Conservation (phyloP, 2,329 filamentous ascomycete species). For the Zelopaecilomyces penicillatus region DNA sequence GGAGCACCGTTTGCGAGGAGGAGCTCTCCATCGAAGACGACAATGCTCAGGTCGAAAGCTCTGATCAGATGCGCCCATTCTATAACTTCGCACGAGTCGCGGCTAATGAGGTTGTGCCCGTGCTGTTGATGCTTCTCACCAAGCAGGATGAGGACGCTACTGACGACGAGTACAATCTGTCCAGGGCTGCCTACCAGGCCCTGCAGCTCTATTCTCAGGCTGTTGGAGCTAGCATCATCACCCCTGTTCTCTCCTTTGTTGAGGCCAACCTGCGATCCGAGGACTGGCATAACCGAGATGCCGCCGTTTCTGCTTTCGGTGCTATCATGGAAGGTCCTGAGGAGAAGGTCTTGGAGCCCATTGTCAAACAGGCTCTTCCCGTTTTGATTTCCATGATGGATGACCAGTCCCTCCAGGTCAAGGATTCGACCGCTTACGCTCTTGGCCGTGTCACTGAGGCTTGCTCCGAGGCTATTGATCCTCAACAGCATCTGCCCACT, state of each 20-base stretch:
- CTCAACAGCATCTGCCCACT: slow-evolving; percentile 69
- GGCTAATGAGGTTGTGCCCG: slow-evolving; percentile 87
- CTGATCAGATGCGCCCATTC: slow-evolving; percentile 79
- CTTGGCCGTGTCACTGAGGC: slow-evolving; percentile 93
- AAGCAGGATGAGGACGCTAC: slow-evolving; percentile 96
- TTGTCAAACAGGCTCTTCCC: slow-evolving; percentile 90
- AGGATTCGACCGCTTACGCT: slow-evolving; percentile 92
- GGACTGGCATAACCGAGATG: slow-evolving; percentile 92
- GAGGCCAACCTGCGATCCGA: slow-evolving; percentile 83
- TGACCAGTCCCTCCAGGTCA: slow-evolving; percentile 79
- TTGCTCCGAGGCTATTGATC: slow-evolving; percentile 86
- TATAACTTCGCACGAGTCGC: slow-evolving; percentile 95
- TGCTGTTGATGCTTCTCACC: slow-evolving; percentile 78
- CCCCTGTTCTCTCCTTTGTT: slow-evolving; percentile 81
- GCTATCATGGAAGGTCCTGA: slow-evolving; percentile 99
- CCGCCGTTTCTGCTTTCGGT: slow-evolving; percentile 92
- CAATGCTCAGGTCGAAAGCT: slow-evolving; percentile 67
- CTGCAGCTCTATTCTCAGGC: slow-evolving; percentile 92
- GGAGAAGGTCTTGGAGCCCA: slow-evolving; percentile 80
- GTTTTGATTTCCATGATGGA: slow-evolving; percentile 90
- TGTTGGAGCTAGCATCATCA: slow-evolving; percentile 75
- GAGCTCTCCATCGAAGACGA: slow-evolving; percentile 98
- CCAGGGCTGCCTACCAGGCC: slow-evolving; percentile 92
- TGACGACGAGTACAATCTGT: slow-evolving; percentile 96
- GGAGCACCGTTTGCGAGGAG: slow-evolving; percentile 99